Conservation (phyloP, 2,329 filamentous ascomycete species). For the Samsoniella hepiali region DNA sequence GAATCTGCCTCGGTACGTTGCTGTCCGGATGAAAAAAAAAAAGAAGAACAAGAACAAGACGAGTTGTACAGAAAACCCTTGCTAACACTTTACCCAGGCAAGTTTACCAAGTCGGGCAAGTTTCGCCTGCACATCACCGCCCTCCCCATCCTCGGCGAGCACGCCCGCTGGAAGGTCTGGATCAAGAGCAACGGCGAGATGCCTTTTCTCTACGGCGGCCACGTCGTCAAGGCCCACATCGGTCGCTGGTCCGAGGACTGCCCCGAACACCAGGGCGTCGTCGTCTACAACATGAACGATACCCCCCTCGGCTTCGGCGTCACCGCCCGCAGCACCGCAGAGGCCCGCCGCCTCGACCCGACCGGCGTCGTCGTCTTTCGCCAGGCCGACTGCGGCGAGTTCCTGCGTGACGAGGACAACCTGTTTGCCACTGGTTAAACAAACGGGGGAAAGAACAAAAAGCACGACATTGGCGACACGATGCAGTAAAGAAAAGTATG, state of each 20-base stretch:
- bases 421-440: conserved; percentile 54
- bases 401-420: conserved; percentile 77
- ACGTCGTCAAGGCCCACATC: conserved; percentile 69
- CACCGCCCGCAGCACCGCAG: conserved; percentile 80
- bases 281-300: conserved; percentile 90
- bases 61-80: conserved; percentile 17
- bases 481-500: background rate
- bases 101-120: conserved; percentile 95
- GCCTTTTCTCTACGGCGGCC: conserved; percentile 93
- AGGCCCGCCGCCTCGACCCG: conserved; percentile 80
- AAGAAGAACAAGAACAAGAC: background rate
- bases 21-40: background rate
- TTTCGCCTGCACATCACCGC: conserved; percentile 91
- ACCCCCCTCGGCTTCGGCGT: conserved; percentile 91
- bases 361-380: conserved; percentile 87
- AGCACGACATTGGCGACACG: background rate
- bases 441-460: background rate
- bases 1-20: conserved; percentile 68
- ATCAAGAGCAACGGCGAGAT: conserved; percentile 95
- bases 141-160: conserved; percentile 80
- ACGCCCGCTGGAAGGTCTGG: conserved; percentile 96
- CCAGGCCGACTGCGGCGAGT: conserved; percentile 93
- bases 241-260: conserved; percentile 87
- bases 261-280: conserved; percentile 86
- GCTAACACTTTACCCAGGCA: conserved; percentile 50